These are phyloP conservation scores for Eutrema japonicum DNA, from an alignment of 345 rosid species.

Conservation along the genomic window DNA sequence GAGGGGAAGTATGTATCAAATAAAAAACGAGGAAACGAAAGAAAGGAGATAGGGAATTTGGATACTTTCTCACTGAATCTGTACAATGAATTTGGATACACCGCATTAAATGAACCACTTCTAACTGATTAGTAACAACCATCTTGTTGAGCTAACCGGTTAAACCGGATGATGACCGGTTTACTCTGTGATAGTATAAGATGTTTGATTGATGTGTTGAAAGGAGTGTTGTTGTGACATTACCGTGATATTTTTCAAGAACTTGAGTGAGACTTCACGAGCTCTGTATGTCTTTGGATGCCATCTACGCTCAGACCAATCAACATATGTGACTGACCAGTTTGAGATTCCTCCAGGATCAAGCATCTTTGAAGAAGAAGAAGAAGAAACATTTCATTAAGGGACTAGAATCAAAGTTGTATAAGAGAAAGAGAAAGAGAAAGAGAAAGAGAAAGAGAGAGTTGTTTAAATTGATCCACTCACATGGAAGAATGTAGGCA, in stretches of 20 bases:
- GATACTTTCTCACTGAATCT: neutral
- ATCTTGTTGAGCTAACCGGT: neutral
- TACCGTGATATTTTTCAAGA: slow-evolving; percentile 86
- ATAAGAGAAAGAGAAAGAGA: slow-evolving; percentile 8
- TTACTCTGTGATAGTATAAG: slow-evolving; percentile 9
- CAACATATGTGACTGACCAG: slow-evolving; percentile 95
- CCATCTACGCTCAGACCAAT: slow-evolving; percentile 99
- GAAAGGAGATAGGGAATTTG: neutral
- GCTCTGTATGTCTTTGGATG: slow-evolving; percentile 91
- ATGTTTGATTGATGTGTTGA: slow-evolving; percentile 19
- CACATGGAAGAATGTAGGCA: slow-evolving; percentile 91
- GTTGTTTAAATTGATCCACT: slow-evolving; percentile 41
- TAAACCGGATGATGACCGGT: neutral
- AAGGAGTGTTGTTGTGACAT: neutral
- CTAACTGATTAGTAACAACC: neutral
- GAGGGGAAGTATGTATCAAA: neutral
- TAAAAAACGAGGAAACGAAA: neutral
- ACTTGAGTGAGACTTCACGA: slow-evolving; percentile 62
- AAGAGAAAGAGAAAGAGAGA: neutral
- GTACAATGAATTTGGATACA: neutral
- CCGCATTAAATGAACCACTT: neutral
- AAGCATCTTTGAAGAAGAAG: slow-evolving; percentile 59
- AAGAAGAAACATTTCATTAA: slow-evolving; percentile 25
- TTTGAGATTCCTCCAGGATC: slow-evolving; percentile 95
- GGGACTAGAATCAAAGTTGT: slow-evolving; percentile 6